A percentile compares a stretch with the other conserved stretches of the same genome.
These are phyloP conservation scores for Vitis amurensis DNA, from an alignment of 164 flowering plant genomes.

Conservation along the genomic window DNA sequence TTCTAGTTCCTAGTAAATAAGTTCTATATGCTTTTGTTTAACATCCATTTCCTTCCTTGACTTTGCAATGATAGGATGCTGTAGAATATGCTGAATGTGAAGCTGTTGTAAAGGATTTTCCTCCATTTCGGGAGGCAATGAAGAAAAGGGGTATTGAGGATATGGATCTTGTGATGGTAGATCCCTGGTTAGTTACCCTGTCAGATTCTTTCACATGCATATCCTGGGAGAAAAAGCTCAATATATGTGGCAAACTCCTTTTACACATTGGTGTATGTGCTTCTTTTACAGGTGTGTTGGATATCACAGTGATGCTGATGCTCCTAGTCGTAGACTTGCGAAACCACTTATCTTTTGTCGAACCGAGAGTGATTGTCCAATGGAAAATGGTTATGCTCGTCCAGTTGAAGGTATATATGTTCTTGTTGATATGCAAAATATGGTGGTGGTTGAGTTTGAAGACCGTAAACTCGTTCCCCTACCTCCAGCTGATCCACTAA, in stretches of 20 bases:
- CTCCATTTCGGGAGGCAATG: conserved; percentile 90
- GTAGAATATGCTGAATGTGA: conserved; percentile 97
- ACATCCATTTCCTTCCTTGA: neutral
- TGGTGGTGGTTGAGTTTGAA: conserved; percentile 90
- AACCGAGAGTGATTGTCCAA: conserved; percentile 95
- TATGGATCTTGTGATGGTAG: conserved; percentile 99
- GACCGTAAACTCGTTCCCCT: conserved; percentile 89
- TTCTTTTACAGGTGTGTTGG: conserved; percentile 78
- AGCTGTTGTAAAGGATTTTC: conserved; percentile 83
- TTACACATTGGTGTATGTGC: neutral
- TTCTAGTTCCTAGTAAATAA: neutral
- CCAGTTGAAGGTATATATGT: conserved; percentile 95
- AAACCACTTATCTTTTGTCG: conserved; percentile 93
- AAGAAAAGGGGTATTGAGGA: conserved; percentile 94
- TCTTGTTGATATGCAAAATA: conserved; percentile 91
- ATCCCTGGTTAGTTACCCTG: conserved; percentile 68
- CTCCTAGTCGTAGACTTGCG: conserved; percentile 89
- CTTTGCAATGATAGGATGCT: conserved; percentile 63
- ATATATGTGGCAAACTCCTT: neutral
- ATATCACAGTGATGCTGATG: conserved; percentile 82
- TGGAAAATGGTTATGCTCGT: conserved; percentile 99
- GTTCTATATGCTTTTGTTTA: neutral
- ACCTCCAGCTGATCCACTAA: conserved; percentile 93
- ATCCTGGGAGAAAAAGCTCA: neutral
- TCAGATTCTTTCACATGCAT: neutral